A percentile compares a stretch with the other conserved stretches of the same genome.
Conservation (phyloP, 2,329 filamentous ascomycete species). For the Aspergillus hortae region DNA sequence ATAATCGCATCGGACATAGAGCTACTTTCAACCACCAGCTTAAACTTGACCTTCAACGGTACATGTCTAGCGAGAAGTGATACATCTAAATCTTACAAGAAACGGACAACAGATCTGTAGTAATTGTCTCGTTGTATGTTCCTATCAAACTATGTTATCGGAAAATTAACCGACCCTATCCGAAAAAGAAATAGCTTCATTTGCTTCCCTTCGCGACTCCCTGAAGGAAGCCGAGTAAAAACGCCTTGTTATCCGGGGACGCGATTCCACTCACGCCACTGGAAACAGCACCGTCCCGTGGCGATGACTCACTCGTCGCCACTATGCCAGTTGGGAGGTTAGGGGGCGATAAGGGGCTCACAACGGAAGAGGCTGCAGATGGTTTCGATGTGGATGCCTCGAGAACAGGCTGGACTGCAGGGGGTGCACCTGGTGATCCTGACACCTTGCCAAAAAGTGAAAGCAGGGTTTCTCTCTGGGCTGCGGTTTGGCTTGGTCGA, state of each 20-base stretch:
- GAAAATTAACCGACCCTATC: too few relatives aligned
- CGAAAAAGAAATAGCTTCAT: constrained; percentile 13
- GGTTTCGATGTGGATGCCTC: constrained; percentile 16
- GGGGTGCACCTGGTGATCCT: constrained; percentile 20
- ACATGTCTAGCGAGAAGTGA: neutral
- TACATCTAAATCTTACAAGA: too few relatives aligned
- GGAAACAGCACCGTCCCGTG: constrained; percentile 42
- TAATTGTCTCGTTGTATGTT: neutral
- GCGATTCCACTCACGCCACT: constrained; percentile 45
- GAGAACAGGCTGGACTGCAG: constrained; percentile 19
- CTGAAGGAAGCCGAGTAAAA: constrained; percentile 72
- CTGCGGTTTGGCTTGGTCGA: constrained; percentile 39
- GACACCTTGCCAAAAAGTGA: constrained; percentile 60
- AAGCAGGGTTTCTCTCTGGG: constrained; percentile 51
- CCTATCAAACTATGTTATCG: neutral
- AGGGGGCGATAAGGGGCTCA: constrained; percentile 30
- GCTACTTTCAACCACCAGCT: too few relatives aligned
- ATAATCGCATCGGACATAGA: neutral
- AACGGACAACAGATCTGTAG: neutral
- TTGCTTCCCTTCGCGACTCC: constrained; percentile 46
- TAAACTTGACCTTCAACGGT: too few relatives aligned
- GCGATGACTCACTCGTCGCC: constrained; percentile 18
- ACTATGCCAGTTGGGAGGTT: constrained; percentile 17
- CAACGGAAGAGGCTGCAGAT: constrained; percentile 20
- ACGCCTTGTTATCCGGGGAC: constrained; percentile 69